Evolutionary conservation across 257 asterid genomes (phyloP), one percentile per base, ranked within the genome.

Genomic region (Nicotiana noctiflora): DNA sequence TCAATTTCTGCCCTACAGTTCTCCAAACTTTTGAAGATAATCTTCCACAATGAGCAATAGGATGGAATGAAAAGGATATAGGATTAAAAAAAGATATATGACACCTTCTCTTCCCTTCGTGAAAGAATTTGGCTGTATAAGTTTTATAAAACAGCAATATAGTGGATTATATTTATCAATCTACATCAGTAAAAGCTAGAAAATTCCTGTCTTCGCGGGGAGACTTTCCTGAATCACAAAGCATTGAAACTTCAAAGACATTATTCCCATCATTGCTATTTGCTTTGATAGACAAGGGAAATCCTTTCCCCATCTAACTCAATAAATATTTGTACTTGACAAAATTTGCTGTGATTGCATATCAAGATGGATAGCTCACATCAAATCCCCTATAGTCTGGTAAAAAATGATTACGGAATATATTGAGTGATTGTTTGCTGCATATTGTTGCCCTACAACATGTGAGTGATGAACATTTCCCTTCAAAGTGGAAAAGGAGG

Each of bases 401-500:
- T n/a, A 6, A 67, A 68, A 70, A 70, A 44, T 40, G 77, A 44
- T 40, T 12, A 21, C 9, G 8, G 17, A 37, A 37, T 29, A 13
- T 21, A 37, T 7, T 37, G 57, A 21, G 60, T 23, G 51, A 59
- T 19, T 14, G 15, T 27, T 77, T 77, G 40, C 34, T 56, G 21
- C 40, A 19, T 78, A 25, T 56, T 49, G 51, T 31, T 34, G 75
- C 40, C 81, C 59, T 10, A 34, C 51, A 77, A 17, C 12, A 23
- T 56, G 37, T 31, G 57, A 59, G 15, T 60, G 44, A 37, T 37
- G 27, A 37, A 37, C 55, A 19, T 55, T 21, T 34, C 21, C 53
- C 81, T 78, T 70, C 21, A 34, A 21, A 37, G 75, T 57, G 34
- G 74, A 37, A 37, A 77, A 78, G 75, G 81, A 78, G 70, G 72